Base-by-base conservation (phyloP, 2,329 filamentous ascomycete species). In the Aspergillus chevalieri region DNA sequence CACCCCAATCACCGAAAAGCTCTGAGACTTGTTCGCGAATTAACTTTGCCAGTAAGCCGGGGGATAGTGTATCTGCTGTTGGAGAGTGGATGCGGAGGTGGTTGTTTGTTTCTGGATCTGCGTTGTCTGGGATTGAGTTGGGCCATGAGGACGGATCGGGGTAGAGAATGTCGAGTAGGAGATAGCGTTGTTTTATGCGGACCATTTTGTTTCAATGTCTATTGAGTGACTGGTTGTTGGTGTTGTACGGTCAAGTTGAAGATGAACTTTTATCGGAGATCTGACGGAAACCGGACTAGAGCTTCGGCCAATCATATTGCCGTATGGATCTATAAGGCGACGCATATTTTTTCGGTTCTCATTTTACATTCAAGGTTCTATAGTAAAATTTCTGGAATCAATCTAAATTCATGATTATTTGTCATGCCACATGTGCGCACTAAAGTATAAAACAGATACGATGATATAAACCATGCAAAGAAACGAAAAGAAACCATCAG, bases 141-240 rank as follows among this genome's bases (percentile, higher is more conserved):
- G 81, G 74, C 57, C 59, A 62, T 47, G 64, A 59, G n/a, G 53
- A 53, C 15, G 62, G 57, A 6, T 83, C 78, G 0, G 91, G 89
- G 63, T 96, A 96, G 43, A 97, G 78, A 57, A 97, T 90, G 66
- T 95, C 89, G 54, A 97, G 82, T n/a, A 97, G 83, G 15, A 98
- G 81, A 69, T 98, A 98, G 62, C 93, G 85, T 70, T 95, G 87
- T 72, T 98, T 98, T 59, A 97, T 82, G 65, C 93, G 89, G 52
- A 98, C 93, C 93, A 98, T 96, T 44, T 41, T 72, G 58, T n/a
- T 36, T n/a, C 9, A 10, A 9, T 41, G 6, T 46, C 44, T 36
- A 2, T 47, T 43, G 26, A 14, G 21, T 38, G 26, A 21, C 21
- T 17, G 8, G 15, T 17, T 6, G 33, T 14, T 28, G 26, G 33